Base-by-base conservation (phyloP, 805 yeast genomes). In the Pichia exigua region DNA sequence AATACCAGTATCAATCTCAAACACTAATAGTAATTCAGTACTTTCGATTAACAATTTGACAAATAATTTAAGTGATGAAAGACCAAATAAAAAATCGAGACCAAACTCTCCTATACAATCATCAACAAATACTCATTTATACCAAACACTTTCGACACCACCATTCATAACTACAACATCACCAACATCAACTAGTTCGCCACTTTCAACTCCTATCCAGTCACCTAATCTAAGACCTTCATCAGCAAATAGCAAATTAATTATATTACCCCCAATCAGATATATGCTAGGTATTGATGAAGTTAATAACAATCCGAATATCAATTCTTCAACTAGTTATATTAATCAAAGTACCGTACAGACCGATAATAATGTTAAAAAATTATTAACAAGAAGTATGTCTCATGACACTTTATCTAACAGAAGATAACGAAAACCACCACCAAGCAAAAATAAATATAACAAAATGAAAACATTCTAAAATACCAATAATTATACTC, bases 41-140 rank as follows among this genome's bases (percentile, higher is more conserved):
- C 43, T 45, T 6, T 18, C 32, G 5, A 52, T 59, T 12, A 56
- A 63, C 1, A 47, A 61, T 8, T 60, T 66, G 7, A 60, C 67
- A 17, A 56, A 9, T 39, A 47, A 21, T 46, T 51, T 10, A 45
- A 46, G 30, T 46, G 61, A 54, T 56, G 11, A 57, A 61, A 40
- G 57, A 50, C 35, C 69, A 32, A 63, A 63, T 39, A 73, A 72
- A 54, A 71, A 62, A 57, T 71, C 76, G 17, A 66, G 75, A 57
- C 67, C 68, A 26, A 57, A 53, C 44, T 59, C 65, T 10, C 65
- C 66, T 30, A 53, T 54, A 3, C 35, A 51, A 24, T 27, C 43
- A 38, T n/a, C 39, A 6, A 6, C 68, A 26, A 57, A 53, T 44
- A 58, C 65, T 10, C 65, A 65, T 38, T 51, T 54, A 3, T 35